Conservation (phyloP, 148 eudicot genomes). For the Talinum fruticosum region DNA sequence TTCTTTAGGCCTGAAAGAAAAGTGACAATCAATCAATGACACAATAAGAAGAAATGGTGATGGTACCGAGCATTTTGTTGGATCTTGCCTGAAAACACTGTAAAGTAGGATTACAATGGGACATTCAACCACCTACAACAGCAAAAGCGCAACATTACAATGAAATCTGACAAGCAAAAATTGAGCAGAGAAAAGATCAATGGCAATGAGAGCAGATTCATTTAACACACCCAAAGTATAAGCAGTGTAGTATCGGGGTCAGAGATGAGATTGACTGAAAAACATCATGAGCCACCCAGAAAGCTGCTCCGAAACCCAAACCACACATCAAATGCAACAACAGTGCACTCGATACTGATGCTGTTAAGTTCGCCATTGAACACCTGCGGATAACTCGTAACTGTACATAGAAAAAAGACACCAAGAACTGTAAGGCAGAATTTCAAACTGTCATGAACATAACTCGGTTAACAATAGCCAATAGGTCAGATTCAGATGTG, state of each 20-base stretch:
- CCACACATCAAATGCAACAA: constrained; percentile 51
- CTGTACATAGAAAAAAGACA: not conserved
- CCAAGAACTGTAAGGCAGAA: not conserved
- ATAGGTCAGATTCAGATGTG: not conserved
- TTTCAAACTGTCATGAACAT: not conserved
- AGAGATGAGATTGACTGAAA: constrained; percentile 42
- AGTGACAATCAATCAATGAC: not conserved
- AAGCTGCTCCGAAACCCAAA: constrained; percentile 48
- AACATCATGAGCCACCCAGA: constrained; percentile 40
- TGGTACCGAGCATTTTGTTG: constrained; percentile 60
- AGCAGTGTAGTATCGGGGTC: constrained; percentile 49
- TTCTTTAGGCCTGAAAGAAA: no score
- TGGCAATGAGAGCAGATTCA: not conserved
- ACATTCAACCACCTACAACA: constrained; percentile 51
- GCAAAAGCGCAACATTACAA: not conserved
- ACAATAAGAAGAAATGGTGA: not conserved
- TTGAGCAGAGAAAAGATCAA: not conserved
- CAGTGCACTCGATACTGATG: constrained; percentile 33
- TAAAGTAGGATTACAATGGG: constrained; percentile 51
- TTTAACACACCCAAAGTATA: constrained; percentile 47
- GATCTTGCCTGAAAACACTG: constrained; percentile 50
- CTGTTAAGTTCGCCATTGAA: not conserved
- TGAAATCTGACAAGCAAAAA: not conserved
- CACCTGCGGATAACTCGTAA: not conserved
- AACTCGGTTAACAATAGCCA: not conserved